These are phyloP conservation scores for Malus orientalis DNA, from an alignment of 306 rosid species.

Conservation along the genomic window DNA sequence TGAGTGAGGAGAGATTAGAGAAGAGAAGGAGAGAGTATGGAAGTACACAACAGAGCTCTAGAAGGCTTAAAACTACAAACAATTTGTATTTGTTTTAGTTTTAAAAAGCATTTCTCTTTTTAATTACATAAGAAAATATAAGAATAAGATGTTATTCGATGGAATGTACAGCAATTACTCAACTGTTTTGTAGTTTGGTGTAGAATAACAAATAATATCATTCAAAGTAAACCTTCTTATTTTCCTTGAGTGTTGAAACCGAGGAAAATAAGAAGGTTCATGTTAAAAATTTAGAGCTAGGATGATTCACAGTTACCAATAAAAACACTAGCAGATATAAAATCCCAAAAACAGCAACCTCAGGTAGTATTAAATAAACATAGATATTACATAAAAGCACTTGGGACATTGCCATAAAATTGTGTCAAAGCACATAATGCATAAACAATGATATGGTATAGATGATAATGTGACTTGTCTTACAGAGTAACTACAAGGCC, in stretches of 20 bases:
- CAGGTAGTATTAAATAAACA: background rate
- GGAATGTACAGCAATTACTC: background rate
- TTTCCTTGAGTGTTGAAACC: background rate
- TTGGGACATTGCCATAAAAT: background rate
- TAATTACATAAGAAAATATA: too few relatives aligned
- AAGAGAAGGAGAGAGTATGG: background rate
- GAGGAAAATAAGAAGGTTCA: background rate
- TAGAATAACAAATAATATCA: background rate
- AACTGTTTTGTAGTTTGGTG: background rate
- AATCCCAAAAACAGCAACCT: background rate
- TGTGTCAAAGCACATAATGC: background rate
- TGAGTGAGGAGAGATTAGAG: background rate
- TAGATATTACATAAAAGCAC: background rate
- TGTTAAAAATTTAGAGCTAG: background rate
- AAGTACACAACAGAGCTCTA: background rate
- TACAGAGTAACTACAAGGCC: background rate
- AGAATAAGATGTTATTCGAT: too few relatives aligned
- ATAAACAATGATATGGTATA: background rate
- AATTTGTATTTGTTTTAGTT: background rate
- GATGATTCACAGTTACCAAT: background rate
- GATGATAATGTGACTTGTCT: background rate
- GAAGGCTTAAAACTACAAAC: background rate
- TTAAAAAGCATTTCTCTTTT: too few relatives aligned
- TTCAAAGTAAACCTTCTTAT: too few relatives aligned
- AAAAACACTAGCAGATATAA: background rate